Conservation (phyloP, 805 yeast species). For the Torulaspora franciscae region DNA sequence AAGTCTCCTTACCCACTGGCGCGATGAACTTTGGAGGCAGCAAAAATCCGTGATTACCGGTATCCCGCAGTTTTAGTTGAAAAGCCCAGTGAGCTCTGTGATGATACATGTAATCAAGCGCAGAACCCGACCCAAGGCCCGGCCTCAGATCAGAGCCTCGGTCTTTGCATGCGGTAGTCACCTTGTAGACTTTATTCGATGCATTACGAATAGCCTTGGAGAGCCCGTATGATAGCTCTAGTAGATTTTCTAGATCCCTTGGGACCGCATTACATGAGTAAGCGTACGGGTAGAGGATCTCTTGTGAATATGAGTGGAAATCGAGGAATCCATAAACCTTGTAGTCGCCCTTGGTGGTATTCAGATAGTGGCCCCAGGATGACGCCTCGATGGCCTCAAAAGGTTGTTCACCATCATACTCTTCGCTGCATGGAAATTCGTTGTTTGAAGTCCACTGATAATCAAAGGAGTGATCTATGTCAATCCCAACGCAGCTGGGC, state of each 20-base stretch:
- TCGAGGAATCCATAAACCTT: slow-evolving; percentile 73
- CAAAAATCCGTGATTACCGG: slow-evolving; percentile 78
- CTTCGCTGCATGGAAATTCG: slow-evolving; percentile 72
- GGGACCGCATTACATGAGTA: slow-evolving; percentile 70
- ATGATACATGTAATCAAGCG: slow-evolving; percentile 80
- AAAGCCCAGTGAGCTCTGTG: slow-evolving; percentile 79
- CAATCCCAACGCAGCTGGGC: slow-evolving; percentile 73
- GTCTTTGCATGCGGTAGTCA: slow-evolving; percentile 74
- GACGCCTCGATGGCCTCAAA: slow-evolving; percentile 61
- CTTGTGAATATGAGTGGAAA: slow-evolving; percentile 81
- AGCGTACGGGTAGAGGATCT: slow-evolving; percentile 76
- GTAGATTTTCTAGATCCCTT: slow-evolving; percentile 71
- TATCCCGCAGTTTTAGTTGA: slow-evolving; percentile 74
- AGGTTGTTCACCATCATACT: slow-evolving; percentile 70
- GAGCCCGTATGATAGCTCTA: slow-evolving; percentile 77
- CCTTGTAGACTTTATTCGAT: slow-evolving; percentile 62
- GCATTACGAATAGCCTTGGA: slow-evolving; percentile 64
- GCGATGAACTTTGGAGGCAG: slow-evolving; percentile 62
- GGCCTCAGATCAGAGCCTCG: slow-evolving; percentile 70
- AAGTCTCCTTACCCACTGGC: slow-evolving; percentile 75
- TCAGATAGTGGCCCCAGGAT: slow-evolving; percentile 45
- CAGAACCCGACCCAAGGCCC: slow-evolving; percentile 73
- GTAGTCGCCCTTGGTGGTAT: slow-evolving; percentile 43
- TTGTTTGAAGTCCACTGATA: slow-evolving; percentile 66
- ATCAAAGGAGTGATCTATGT: slow-evolving; percentile 79